Evolutionary conservation across 2,329 filamentous ascomycete genomes (phyloP), one percentile per base, ranked within the genome.

Genomic region (Colletotrichum magnum): DNA sequence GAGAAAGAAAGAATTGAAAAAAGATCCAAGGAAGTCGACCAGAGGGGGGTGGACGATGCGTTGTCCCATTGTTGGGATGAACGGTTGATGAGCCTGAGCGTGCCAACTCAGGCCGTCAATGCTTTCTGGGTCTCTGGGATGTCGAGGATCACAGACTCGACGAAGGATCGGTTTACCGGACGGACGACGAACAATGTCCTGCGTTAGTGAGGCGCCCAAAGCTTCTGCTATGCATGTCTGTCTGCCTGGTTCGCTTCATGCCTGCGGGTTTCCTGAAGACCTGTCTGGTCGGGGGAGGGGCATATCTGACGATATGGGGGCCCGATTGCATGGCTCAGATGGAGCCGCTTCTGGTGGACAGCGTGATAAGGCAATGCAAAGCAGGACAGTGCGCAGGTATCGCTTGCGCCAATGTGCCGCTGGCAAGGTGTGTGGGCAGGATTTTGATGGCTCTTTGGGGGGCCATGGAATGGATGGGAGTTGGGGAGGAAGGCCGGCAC

Each of bases 111-210:
- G 54, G 18, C 15, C 41, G 57, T 69, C 67, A 69, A 67, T 66
- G 67, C 67, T 69, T 57, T 45, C 63, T 61, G 48, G 67, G 62
- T 69, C 51, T 45, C 63, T 61, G 48, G 67, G 62, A 58, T 67
- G 57, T 47, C 39, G 45, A 67, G 62, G 56, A 69, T 69, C 62
- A 61, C 62, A 51, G 63, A 58, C 56, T 69, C 24, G 18, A 61
- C 36, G 67, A 39, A 45, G 45, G 62, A 69, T 69, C 62, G 63
- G 67, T 51, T 51, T 56, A 51, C 56, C 50, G 56, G 57, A 67
- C 63, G 57, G 67, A 67, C 43, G 63, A 58, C 18, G 57, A 62
- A 69, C 45, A 61, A 41, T 48, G 56, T 32, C 32, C 51, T 18
- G 39, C 21, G 10, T 45, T 47, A n/a, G 51, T 28, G 26, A 48